A percentile compares a stretch with the other conserved stretches of the same genome.
phyloP scores from a whole-genome alignment of 306 rosid genomes.

The Malus fusca region DNA sequence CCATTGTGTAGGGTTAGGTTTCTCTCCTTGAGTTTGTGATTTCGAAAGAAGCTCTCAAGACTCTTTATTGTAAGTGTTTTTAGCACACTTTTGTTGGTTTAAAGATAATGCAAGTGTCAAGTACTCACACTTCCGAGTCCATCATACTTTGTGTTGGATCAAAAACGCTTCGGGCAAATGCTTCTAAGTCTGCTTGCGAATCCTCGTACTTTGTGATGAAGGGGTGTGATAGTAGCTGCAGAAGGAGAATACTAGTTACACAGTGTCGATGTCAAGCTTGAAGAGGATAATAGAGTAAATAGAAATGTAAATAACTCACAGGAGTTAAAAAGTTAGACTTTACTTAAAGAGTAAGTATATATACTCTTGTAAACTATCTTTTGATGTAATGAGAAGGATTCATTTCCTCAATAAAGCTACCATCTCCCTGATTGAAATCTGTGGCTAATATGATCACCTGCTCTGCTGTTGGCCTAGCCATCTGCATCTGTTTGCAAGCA shows the following conservation, averaged over 20 bases:
- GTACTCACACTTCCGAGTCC: conserved; percentile 91
- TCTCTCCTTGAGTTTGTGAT: too few species aligned
- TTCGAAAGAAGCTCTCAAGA: too few species aligned
- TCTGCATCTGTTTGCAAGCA: conserved; percentile 91
- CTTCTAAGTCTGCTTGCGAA: conserved; percentile 54
- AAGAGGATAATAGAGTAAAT: too few species aligned
- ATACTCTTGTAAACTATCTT: too few species aligned
- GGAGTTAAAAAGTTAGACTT: not conserved
- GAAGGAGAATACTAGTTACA: conserved; percentile 17
- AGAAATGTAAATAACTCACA: too few species aligned
- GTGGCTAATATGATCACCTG: conserved; percentile 35
- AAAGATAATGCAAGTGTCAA: not conserved
- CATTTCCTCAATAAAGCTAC: too few species aligned
- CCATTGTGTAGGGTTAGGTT: too few species aligned
- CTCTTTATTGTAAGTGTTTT: not conserved
- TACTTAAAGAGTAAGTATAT: too few species aligned
- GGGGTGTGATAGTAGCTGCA: conserved; percentile 82
- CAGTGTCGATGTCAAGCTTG: conserved; percentile 16
- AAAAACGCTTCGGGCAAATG: conserved; percentile 74
- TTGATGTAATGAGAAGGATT: too few species aligned
- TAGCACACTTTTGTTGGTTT: not conserved
- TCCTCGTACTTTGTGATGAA: conserved; percentile 61
- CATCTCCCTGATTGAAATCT: too few species aligned
- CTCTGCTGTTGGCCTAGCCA: conserved; percentile 80
- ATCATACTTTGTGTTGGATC: conserved; percentile 87